phyloP scores from a whole-genome alignment of 2,329 filamentous ascomycete species.

The Cladosporium sp. region DNA sequence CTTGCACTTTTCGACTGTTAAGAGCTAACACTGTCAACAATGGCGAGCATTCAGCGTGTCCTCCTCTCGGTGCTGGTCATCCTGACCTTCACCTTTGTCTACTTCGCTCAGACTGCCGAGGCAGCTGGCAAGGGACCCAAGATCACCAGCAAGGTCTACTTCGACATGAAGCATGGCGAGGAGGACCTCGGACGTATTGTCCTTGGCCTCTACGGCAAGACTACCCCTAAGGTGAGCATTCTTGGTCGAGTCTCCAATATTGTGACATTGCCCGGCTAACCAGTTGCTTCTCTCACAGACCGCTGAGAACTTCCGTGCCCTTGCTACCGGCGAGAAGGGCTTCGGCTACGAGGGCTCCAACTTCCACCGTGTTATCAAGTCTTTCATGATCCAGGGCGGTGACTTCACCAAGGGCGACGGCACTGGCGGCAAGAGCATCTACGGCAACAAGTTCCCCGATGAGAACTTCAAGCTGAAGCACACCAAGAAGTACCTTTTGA shows the following conservation, averaged over 20 bases:
- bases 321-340: constrained; percentile 83
- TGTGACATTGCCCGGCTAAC: constrained; percentile 19
- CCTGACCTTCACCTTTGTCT: constrained; percentile 70
- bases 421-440: constrained; percentile 86
- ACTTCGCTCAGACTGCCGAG: constrained; percentile 72
- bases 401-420: constrained; percentile 83
- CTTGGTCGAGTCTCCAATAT: too few species aligned
- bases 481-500: constrained; percentile 78
- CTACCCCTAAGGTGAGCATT: constrained; percentile 66
- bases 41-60: constrained; percentile 73
- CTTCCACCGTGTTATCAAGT: constrained; percentile 89
- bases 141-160: constrained; percentile 63
- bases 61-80: constrained; percentile 73
- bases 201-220: constrained; percentile 84
- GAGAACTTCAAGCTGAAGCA: constrained; percentile 97
- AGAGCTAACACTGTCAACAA: constrained; percentile 46
- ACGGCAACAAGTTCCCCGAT: constrained; percentile 78
- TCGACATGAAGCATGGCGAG: constrained; percentile 78
- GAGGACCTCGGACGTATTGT: constrained; percentile 72
- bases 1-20: constrained; percentile 10
- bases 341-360: constrained; percentile 77
- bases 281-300: constrained; percentile 46
- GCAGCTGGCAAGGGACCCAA: constrained; percentile 71
- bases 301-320: constrained; percentile 72
- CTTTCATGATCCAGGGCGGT: constrained; percentile 90